Base-by-base conservation (phyloP, 2,329 filamentous ascomycete species). In the Hymenoscyphus fraxineus region DNA sequence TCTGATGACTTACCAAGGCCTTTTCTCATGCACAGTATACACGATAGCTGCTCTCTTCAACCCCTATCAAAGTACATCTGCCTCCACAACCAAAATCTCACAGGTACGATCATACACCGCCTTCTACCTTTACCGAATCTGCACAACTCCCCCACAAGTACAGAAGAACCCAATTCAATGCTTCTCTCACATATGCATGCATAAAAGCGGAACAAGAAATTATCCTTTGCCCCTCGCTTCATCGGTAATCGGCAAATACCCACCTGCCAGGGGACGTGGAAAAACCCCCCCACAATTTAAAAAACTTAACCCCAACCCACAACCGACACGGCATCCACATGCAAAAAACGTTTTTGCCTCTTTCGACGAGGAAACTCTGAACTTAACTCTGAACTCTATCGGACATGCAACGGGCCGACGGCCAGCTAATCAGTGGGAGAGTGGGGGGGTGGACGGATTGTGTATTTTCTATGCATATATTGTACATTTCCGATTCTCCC, bases 291-390 rank as follows among this genome's bases (percentile, higher is more conserved):
- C 44, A 51, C 44, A 47, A 47, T 19, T 10, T 22, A 12, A 22
- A 54, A 13, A 54, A 54, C 47, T 13, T 54, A 54, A 54, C 19
- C 47, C 47, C 47, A 54, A 54, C 47, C 47, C 47, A 54, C 47
- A 54, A 54, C 35, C 35, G 35, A 35, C 27, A 27, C 27, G 9
- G 35, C 35, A 54, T 22, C 22, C 47, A 22, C 47, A 54, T 54
- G n/a, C 19, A 22, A 54, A 54, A 54, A 54, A 54, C 47, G 47
- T 54, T 54, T 54, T 51, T 54, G 13, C 13, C 44, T 27, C 19
- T 54, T 54, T 54, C 47, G 22, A n/a, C 47, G 19, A 54, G 22
- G 19, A 27, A n/a, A 54, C 47, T 19, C 13, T 27, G n/a, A 54
- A 54, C 47, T 54, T n/a, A n/a, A 54, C 47, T 19, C 13, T 27